Evolutionary conservation across 73 alveolate species (phyloP).

Genomic region (Strombidium stylifer): DNA sequence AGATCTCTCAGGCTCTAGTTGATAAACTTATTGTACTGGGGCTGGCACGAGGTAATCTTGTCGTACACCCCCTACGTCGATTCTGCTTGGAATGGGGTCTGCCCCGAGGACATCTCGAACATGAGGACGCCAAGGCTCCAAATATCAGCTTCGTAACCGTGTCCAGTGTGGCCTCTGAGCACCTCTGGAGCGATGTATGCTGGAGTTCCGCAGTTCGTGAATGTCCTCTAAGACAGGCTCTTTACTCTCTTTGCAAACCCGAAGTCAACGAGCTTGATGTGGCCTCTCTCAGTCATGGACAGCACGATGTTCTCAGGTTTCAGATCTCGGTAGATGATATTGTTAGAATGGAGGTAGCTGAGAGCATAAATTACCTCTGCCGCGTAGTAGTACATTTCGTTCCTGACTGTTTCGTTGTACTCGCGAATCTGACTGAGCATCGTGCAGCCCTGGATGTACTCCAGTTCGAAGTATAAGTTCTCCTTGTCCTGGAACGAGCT

Average conservation of each 20-base stretch:
- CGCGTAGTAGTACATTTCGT: not conserved
- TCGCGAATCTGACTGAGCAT: slow-evolving; percentile 2
- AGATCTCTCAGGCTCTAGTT: slow-evolving; percentile 41
- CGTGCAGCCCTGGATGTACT: slow-evolving; percentile 44
- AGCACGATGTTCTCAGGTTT: slow-evolving; percentile 47
- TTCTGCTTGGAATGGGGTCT: slow-evolving; percentile 29
- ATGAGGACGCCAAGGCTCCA: slow-evolving; percentile 64
- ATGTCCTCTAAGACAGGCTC: slow-evolving; percentile 12
- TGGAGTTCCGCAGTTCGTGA: slow-evolving; percentile 76
- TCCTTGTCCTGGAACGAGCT: slow-evolving; percentile 14
- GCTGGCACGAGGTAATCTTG: slow-evolving; percentile 17
- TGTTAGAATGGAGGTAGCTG: slow-evolving; percentile 38
- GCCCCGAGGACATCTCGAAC: slow-evolving; percentile 26
- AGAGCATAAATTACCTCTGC: slow-evolving; percentile 48
- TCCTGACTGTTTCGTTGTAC: not conserved
- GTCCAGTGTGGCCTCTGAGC: slow-evolving; percentile 26
- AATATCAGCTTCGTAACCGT: slow-evolving; percentile 52
- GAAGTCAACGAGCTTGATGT: slow-evolving; percentile 40
- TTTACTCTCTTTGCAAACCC: slow-evolving; percentile 40
- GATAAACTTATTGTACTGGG: slow-evolving; percentile 13
- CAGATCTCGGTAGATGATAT: slow-evolving; percentile 47
- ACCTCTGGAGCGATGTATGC: slow-evolving; percentile 83
- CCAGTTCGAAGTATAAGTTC: slow-evolving; percentile 28
- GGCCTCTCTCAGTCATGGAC: slow-evolving; percentile 42
- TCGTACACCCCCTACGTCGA: slow-evolving; percentile 9